Conservation (phyloP, 257 asterid genomes). For the Thymus quinquecostatus region DNA sequence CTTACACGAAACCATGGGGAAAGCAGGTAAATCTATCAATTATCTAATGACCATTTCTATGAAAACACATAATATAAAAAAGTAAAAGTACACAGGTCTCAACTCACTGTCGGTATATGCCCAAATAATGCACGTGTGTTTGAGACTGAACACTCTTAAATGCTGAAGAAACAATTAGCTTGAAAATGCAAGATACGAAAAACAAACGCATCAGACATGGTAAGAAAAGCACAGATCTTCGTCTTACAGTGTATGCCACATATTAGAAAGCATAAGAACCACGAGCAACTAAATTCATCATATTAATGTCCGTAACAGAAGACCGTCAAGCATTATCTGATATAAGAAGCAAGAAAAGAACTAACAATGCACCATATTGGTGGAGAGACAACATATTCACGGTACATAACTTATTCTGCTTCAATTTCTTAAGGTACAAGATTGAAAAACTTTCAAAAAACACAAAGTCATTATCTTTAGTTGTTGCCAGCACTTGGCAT, state of each 20-base stretch:
- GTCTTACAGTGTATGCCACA: background rate
- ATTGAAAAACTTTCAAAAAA: background rate
- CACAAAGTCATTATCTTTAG: background rate
- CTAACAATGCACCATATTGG: background rate
- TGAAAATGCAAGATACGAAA: background rate
- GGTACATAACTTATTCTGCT: background rate
- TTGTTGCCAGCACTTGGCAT: background rate
- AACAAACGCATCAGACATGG: background rate
- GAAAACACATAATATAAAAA: background rate
- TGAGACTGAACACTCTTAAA: background rate
- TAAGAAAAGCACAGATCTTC: background rate
- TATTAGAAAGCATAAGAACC: background rate
- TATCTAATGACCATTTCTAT: background rate
- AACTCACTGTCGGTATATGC: background rate
- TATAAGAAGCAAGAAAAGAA: background rate
- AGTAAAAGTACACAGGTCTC: background rate
- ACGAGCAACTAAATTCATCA: background rate
- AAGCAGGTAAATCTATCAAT: background rate
- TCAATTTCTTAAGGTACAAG: background rate
- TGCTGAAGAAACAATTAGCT: slow-evolving; percentile 14
- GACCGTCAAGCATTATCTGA: background rate
- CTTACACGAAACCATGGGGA: background rate
- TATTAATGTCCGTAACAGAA: background rate
- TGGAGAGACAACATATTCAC: background rate
- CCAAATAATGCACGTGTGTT: background rate